These are phyloP conservation scores for Simplicillium aogashimaense DNA, from an alignment of 2,329 filamentous ascomycete species.

Conservation along the genomic window DNA sequence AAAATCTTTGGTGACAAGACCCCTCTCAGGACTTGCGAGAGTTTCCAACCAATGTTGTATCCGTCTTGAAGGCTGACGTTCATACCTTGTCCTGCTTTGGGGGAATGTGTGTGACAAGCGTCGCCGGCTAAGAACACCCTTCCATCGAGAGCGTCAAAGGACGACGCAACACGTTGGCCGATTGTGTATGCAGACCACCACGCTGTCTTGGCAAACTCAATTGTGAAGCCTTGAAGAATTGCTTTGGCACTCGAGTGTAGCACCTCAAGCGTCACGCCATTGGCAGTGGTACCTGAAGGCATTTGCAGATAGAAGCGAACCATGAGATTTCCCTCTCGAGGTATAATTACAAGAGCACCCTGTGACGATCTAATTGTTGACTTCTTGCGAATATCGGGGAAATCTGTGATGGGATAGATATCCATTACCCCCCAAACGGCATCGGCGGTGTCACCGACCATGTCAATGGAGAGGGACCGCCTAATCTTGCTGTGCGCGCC, in stretches of 20 bases:
- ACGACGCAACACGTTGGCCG: slow-evolving; percentile 49
- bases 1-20: slow-evolving; percentile 27
- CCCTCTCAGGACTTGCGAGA: slow-evolving; percentile 29
- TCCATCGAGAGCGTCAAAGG: slow-evolving; percentile 37
- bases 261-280: slow-evolving; percentile 39
- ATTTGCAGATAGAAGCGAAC: slow-evolving; percentile 53
- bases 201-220: slow-evolving; percentile 41
- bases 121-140: slow-evolving; percentile 62
- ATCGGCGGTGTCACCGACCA: slow-evolving; percentile 50
- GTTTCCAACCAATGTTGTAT: slow-evolving; percentile 46
- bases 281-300: slow-evolving; percentile 34
- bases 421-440: slow-evolving; percentile 50
- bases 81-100: slow-evolving; percentile 60
- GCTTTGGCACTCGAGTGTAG: slow-evolving; percentile 40
- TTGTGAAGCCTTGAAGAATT: slow-evolving; percentile 43
- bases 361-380: slow-evolving; percentile 40
- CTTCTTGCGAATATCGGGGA: slow-evolving; percentile 53
- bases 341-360: slow-evolving; percentile 52
- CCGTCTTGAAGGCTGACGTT: slow-evolving; percentile 59
- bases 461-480: slow-evolving; percentile 39
- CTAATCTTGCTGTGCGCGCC: slow-evolving; percentile 42
- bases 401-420: slow-evolving; percentile 43
- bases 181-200: slow-evolving; percentile 60
- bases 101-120: slow-evolving; percentile 44
- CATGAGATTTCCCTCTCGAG: slow-evolving; percentile 45